A percentile compares a stretch with the other conserved stretches of the same genome.
phyloP scores from a whole-genome alignment of 228 moss, liverwort and hornwort genomes.

The Sphagnum magellanicum region DNA sequence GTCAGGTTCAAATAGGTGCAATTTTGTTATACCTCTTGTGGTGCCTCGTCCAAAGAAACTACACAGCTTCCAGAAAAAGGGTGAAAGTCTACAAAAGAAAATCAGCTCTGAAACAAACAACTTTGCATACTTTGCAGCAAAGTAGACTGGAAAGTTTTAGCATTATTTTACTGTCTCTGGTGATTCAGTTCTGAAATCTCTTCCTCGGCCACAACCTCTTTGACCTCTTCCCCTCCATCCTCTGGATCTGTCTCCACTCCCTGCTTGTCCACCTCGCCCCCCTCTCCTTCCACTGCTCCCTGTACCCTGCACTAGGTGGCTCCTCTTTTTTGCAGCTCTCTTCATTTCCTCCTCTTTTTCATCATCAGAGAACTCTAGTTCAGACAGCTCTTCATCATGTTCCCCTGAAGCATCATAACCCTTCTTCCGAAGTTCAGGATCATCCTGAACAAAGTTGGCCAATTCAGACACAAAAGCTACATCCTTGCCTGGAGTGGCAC shows the following conservation, averaged over 20 bases:
- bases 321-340: slow-evolving; percentile 43
- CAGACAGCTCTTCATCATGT: slow-evolving; percentile 79
- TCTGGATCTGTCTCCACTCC: slow-evolving; percentile 35
- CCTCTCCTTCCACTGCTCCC: slow-evolving; percentile 23
- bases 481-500: slow-evolving; percentile 47
- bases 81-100: background rate
- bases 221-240: slow-evolving; percentile 64
- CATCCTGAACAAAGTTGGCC: slow-evolving; percentile 67
- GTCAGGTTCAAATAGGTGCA: background rate
- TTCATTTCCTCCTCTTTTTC: slow-evolving; percentile 93
- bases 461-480: slow-evolving; percentile 68
- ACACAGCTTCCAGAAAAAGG: too few species aligned
- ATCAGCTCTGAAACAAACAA: background rate
- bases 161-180: slow-evolving; percentile 37
- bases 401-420: slow-evolving; percentile 84
- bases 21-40: background rate
- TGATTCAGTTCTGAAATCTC: slow-evolving; percentile 50
- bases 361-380: slow-evolving; percentile 86
- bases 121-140: background rate
- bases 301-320: slow-evolving; percentile 27
- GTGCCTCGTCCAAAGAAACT: too few species aligned
- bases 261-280: slow-evolving; percentile 30
- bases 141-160: background rate
- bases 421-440: slow-evolving; percentile 61
- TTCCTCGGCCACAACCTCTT: slow-evolving; percentile 48